These are phyloP conservation scores for Chlamydomonas incerta DNA, from an alignment of 139 green algal genomes.

Conservation along the genomic window DNA sequence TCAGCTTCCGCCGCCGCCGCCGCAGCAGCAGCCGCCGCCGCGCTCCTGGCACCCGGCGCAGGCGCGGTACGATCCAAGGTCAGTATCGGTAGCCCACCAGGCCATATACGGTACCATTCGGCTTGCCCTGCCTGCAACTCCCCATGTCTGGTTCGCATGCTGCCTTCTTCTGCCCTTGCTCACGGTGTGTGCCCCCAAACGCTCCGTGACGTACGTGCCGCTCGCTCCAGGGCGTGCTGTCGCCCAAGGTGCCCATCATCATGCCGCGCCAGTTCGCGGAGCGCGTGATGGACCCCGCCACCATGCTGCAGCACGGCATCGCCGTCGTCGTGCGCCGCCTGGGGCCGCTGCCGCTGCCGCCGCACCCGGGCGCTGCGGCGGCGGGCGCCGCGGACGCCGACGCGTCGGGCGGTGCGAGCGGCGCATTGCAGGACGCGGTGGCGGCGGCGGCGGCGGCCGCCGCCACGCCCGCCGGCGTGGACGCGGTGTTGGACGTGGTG, in stretches of 20 bases:
- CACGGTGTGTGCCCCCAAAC: too few relatives aligned
- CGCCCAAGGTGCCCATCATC: constrained; percentile 34
- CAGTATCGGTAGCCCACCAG: too few relatives aligned
- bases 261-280: constrained; percentile 41
- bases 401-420: neutral
- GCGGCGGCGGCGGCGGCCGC: neutral
- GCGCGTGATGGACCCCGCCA: constrained; percentile 22
- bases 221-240: constrained; percentile 22
- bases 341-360: neutral
- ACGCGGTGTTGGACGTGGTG: neutral
- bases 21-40: too few relatives aligned
- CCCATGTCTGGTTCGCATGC: too few relatives aligned
- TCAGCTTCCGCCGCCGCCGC: too few relatives aligned
- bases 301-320: constrained; percentile 35
- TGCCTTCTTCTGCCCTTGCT: too few relatives aligned
- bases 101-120: too few relatives aligned
- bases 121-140: too few relatives aligned
- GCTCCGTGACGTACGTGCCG: too few relatives aligned
- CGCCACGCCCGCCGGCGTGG: neutral
- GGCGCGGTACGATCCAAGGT: too few relatives aligned
- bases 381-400: neutral
- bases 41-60: too few relatives aligned
- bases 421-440: neutral
- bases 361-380: neutral
- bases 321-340: constrained; percentile 3